Evolutionary conservation across 805 yeast genomes (phyloP).

Genomic region (Pichia eremophila): DNA sequence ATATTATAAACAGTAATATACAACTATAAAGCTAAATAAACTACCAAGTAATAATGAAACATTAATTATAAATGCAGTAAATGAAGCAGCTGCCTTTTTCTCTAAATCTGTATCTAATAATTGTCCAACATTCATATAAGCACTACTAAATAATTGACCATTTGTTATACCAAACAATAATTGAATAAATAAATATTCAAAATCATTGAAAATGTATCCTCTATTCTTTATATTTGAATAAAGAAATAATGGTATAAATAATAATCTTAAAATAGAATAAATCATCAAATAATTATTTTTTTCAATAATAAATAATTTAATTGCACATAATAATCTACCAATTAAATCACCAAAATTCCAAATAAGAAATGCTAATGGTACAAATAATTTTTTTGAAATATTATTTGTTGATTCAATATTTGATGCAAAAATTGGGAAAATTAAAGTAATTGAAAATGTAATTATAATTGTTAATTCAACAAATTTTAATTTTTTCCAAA

Average conservation of each 20-base stretch:
- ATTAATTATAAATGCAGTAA: conserved; percentile 71
- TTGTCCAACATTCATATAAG: conserved; percentile 37
- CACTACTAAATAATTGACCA: conserved; percentile 75
- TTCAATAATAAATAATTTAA: conserved; percentile 31
- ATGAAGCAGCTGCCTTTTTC: conserved; percentile 88
- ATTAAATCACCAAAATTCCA: conserved; percentile 88
- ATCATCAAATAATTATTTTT: conserved; percentile 36
- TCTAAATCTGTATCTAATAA: conserved; percentile 42
- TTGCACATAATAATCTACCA: conserved; percentile 66
- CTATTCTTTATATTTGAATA: conserved; percentile 49
- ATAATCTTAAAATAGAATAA: conserved; percentile 46
- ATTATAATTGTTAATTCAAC: conserved; percentile 64
- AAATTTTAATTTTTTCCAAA: conserved; percentile 54
- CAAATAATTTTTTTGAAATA: conserved; percentile 34
- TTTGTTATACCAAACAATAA: conserved; percentile 76
- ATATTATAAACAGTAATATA: conserved; percentile 1
- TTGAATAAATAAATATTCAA: conserved; percentile 60
- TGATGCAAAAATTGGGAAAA: conserved; percentile 88
- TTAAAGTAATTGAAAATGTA: conserved; percentile 63
- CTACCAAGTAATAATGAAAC: conserved; percentile 77
- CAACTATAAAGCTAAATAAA: conserved; percentile 60
- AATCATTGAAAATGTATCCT: conserved; percentile 39
- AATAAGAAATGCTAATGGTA: conserved; percentile 69
- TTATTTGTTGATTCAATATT: conserved; percentile 37
- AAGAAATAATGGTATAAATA: conserved; percentile 64